Conservation (phyloP, 1,139 yeast species). For the Hansenula anomala region DNA sequence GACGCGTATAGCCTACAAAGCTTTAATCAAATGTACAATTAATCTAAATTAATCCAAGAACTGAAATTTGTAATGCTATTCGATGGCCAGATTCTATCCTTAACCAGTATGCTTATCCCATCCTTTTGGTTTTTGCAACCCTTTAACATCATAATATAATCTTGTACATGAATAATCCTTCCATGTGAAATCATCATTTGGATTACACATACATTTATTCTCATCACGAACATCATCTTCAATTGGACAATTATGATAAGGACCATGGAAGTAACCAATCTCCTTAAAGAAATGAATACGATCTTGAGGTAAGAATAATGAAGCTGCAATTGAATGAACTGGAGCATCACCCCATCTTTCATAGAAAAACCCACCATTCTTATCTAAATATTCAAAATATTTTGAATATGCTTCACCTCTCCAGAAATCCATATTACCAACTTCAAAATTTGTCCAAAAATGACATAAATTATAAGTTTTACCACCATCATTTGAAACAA, state of each 20-base stretch:
- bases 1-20: not conserved
- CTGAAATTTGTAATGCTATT: too few species aligned
- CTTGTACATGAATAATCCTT: constrained; percentile 81
- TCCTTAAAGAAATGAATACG: constrained; percentile 77
- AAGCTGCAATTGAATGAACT: constrained; percentile 79
- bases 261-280: constrained; percentile 79
- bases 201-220: constrained; percentile 69
- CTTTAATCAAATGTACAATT: too few species aligned
- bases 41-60: too few species aligned
- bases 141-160: constrained; percentile 60
- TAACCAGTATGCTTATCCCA: constrained; percentile 57
- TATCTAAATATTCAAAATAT: constrained; percentile 69
- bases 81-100: too few species aligned
- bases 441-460: constrained; percentile 92
- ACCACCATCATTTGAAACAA: constrained; percentile 64
- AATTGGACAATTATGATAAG: constrained; percentile 79
- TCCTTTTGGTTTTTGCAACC: constrained; percentile 63
- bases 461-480: constrained; percentile 75
- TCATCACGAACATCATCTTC: constrained; percentile 47
- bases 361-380: constrained; percentile 83
- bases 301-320: constrained; percentile 59
- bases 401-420: constrained; percentile 58
- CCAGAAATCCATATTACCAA: constrained; percentile 77
- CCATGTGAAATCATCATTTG: constrained; percentile 72
- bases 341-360: constrained; percentile 99